Evolutionary conservation across 2,329 filamentous ascomycete genomes (phyloP).

Genomic region (Sphaerulina populicola): DNA sequence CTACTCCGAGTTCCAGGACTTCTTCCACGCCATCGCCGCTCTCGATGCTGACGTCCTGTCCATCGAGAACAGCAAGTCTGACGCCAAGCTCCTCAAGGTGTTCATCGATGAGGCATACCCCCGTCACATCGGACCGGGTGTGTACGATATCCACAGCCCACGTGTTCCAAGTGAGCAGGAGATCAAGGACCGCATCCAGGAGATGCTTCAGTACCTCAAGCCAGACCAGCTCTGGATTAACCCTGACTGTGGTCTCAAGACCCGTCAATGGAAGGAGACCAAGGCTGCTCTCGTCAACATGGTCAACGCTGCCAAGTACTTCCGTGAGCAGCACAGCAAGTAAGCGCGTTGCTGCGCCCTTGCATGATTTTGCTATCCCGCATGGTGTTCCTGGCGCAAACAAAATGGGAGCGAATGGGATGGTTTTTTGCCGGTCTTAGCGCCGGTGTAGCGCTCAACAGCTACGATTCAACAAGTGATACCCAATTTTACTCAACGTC

Average conservation of each 20-base stretch:
- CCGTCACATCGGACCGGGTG: constrained; percentile 90
- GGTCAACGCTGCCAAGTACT: constrained; percentile 96
- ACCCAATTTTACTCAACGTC: constrained; percentile 28
- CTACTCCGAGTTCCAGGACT: constrained; percentile 99
- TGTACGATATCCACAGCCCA: constrained; percentile 99
- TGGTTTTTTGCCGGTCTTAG: constrained; percentile 12
- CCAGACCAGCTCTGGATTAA: constrained; percentile 99
- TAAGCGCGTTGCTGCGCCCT: constrained; percentile 7
- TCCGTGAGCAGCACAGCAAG: constrained; percentile 56
- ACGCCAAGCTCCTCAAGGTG: constrained; percentile 97
- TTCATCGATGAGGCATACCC: constrained; percentile 97
- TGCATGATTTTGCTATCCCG: constrained; percentile 8
- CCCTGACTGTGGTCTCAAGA: constrained; percentile 99
- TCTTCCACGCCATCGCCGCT: constrained; percentile 99
- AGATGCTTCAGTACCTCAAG: constrained; percentile 95
- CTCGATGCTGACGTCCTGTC: constrained; percentile 96
- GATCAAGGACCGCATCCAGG: constrained; percentile 93
- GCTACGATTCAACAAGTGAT: constrained; percentile 27
- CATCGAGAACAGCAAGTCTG: constrained; percentile 99
- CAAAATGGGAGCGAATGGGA: constrained; percentile 12
- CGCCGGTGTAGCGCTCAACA: constrained; percentile 15
- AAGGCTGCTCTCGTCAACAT: constrained; percentile 93
- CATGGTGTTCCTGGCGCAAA: constrained; percentile 7
- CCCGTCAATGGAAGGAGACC: constrained; percentile 95
- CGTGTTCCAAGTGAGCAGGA: constrained; percentile 95